Percentiles rank a stretch among this genome's conserved stretches.
These are phyloP conservation scores for Penicillium maclennaniae DNA, from an alignment of 495 filamentous ascomycete genomes.

Conservation along the genomic window DNA sequence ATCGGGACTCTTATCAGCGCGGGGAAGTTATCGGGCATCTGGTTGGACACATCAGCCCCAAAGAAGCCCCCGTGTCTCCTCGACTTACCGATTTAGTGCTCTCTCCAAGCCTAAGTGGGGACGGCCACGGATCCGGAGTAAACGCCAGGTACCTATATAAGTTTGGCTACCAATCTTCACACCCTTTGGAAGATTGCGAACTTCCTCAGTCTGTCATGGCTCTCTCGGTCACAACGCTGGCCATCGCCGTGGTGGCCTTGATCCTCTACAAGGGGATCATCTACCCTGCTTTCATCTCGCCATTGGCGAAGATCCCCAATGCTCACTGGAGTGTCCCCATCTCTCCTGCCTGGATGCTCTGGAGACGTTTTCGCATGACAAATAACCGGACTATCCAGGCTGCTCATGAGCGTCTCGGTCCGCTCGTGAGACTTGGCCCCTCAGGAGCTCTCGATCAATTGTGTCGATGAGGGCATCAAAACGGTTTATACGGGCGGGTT, in stretches of 20 bases:
- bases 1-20: constrained; percentile 5
- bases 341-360: constrained; percentile 66
- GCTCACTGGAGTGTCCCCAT: constrained; percentile 65
- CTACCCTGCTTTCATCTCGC: constrained; percentile 61
- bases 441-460: constrained; percentile 60
- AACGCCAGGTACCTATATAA: neutral
- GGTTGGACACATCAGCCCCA: constrained; percentile 4
- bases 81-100: neutral
- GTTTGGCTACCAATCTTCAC: neutral
- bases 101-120: neutral
- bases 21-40: neutral
- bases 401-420: constrained; percentile 52
- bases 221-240: constrained; percentile 16
- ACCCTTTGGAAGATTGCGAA: neutral
- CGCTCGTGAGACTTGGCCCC: constrained; percentile 52
- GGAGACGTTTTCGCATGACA: constrained; percentile 48
- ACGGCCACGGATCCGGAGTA: neutral
- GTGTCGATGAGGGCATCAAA: constrained; percentile 57
- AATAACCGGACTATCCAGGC: constrained; percentile 61
- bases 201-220: constrained; percentile 23
- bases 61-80: neutral
- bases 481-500: constrained; percentile 72
- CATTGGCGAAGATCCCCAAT: constrained; percentile 64
- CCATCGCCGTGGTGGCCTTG: constrained; percentile 12
- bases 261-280: constrained; percentile 54